phyloP scores from a whole-genome alignment of 495 filamentous ascomycete genomes.

The Tuber microsphaerosporum region DNA sequence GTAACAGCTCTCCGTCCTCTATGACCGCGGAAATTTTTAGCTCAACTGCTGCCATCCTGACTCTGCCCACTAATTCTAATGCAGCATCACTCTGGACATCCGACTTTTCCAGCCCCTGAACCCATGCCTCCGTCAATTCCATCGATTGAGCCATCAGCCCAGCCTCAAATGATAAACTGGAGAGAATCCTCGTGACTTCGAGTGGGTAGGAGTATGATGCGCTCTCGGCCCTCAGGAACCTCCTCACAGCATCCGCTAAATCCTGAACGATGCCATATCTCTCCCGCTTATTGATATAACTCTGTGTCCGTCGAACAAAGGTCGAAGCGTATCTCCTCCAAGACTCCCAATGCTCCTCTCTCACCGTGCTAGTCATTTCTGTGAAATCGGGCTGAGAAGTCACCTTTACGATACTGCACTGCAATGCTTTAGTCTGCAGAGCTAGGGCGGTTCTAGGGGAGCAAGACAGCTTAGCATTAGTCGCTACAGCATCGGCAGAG shows the following conservation, averaged over 20 bases:
- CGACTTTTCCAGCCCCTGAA: constrained; percentile 24
- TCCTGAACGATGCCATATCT: constrained; percentile 32
- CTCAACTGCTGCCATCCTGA: constrained; percentile 37
- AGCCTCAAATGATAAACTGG: constrained; percentile 33
- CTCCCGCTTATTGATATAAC: constrained; percentile 24
- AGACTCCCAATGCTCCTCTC: constrained; percentile 30
- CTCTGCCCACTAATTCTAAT: constrained; percentile 27
- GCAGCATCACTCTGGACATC: constrained; percentile 26
- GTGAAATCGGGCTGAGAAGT: constrained; percentile 12
- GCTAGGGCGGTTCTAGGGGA: constrained; percentile 26
- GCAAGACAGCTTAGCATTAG: constrained; percentile 22
- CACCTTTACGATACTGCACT: constrained; percentile 25
- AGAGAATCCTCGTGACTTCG: constrained; percentile 30
- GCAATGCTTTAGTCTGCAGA: constrained; percentile 29
- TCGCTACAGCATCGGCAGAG: constrained; percentile 25
- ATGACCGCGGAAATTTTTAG: constrained; percentile 28
- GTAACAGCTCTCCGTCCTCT: constrained; percentile 15
- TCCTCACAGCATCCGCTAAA: constrained; percentile 21
- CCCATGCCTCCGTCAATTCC: constrained; percentile 33
- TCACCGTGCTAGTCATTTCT: not conserved
- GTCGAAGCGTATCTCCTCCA: constrained; percentile 26
- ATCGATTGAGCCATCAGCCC: constrained; percentile 30
- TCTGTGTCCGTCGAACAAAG: constrained; percentile 33
- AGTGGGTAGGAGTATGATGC: constrained; percentile 26
- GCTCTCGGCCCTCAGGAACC: constrained; percentile 19